Evolutionary conservation across 2,329 filamentous ascomycete species (phyloP), one percentile per base, ranked within the genome.

Genomic region (Aureobasidium sp.): DNA sequence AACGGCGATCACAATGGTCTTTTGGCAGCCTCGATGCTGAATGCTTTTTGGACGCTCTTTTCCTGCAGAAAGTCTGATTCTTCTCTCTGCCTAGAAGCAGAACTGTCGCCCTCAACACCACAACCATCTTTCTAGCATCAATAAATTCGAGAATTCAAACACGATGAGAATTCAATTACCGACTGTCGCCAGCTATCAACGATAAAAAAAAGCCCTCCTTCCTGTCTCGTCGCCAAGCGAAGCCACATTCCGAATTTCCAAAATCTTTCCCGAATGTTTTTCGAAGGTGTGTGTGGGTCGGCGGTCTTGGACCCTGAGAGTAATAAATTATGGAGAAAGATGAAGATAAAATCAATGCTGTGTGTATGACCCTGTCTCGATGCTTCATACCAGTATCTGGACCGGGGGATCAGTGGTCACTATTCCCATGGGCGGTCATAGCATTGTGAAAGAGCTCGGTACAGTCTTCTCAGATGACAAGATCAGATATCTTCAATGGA

Each of bases 241-340:
- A 55, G 37, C 36, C 51, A 41, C 34, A 14, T 52, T 20, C 48
- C 48, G 31, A 48, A 3, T 1, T 36, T 48, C 15, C 27, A 48
- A 15, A 17, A 52, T 52, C 48, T 31, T 52, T 52, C 49, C 49
- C 49, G 49, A 52, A 52, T 52, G 49, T n/a, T 52, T 52, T 39
- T 52, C 49, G 34, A 22, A 39, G 14, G 11, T 20, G 20, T 11
- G 11, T 20, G 20, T 11, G 20, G 29, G 20, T 25, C 9, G 41
- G 11, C 5, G 9, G 9, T 11, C 41, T 44, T 44, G 41, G 17
- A 44, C 41, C 41, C 41, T 44, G 41, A 6, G 25, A 9, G 8
- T 34, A 34, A 34, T 2, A 34, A 34, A 34, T 34, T 34, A 34
- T 11, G 31, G 31, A 34, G 31, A 34, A 34, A 34, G 12, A 34